Evolutionary conservation across 129 eudicot species (phyloP).

Genomic region (Oenanthe sinensis): DNA sequence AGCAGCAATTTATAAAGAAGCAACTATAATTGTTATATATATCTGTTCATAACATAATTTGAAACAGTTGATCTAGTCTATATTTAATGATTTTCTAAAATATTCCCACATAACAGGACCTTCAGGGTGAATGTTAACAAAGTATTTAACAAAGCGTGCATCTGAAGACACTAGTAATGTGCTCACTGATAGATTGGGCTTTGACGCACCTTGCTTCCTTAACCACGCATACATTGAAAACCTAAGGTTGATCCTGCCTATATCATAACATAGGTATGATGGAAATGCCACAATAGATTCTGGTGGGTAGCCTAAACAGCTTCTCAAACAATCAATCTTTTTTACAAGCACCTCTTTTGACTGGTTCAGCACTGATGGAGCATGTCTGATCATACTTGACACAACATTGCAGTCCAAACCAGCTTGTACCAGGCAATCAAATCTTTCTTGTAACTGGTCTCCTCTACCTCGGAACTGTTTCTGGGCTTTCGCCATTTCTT

Average conservation of each 20-base stretch:
- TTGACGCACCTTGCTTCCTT: conserved; percentile 49
- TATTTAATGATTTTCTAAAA: conserved; percentile 28
- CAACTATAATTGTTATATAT: not conserved
- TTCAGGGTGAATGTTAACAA: conserved; percentile 58
- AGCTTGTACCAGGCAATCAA: conserved; percentile 65
- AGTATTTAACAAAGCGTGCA: conserved; percentile 48
- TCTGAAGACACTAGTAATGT: conserved; percentile 67
- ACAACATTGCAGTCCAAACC: conserved; percentile 60
- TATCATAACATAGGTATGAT: conserved; percentile 64
- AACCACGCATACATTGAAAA: conserved; percentile 67
- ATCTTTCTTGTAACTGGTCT: conserved; percentile 69
- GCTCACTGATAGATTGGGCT: conserved; percentile 49
- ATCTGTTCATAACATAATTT: not conserved
- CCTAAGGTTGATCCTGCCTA: conserved; percentile 44
- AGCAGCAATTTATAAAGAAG: not conserved
- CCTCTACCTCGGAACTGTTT: conserved; percentile 75
- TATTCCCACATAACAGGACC: conserved; percentile 60
- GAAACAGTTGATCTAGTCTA: conserved; percentile 9
- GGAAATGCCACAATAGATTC: conserved; percentile 67
- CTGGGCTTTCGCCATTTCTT: conserved; percentile 59
- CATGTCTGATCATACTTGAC: conserved; percentile 50
- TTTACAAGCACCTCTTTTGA: conserved; percentile 47
- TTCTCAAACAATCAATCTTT: conserved; percentile 45
- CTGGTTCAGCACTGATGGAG: conserved; percentile 57
- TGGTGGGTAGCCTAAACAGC: conserved; percentile 48